Evolutionary conservation across 2,329 filamentous ascomycete genomes (phyloP), one percentile per base, ranked within the genome.

Genomic region (Verticillium klebahnii): DNA sequence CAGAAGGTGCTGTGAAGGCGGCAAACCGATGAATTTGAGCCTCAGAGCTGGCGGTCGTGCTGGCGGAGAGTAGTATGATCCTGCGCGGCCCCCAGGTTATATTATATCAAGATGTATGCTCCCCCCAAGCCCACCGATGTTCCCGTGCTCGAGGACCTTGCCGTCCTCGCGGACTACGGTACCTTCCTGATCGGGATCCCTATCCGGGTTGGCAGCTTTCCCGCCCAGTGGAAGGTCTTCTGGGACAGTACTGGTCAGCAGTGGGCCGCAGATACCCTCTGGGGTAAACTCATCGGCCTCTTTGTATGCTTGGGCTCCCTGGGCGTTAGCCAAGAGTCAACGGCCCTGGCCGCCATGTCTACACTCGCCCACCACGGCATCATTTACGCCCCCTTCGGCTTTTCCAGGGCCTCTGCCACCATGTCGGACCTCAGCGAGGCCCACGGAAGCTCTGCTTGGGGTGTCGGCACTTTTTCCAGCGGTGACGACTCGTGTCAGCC

Each of bases 201-300:
- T 63, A 98, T 95, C 58, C 87, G 95, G 68, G 98, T 92, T 81
- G 95, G 94, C 71, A 98, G 95, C 87, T 97, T 97, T 85, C 93
- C 94, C 57, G 91, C 89, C 19, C 95, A 99, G 81, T 97, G 91
- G 91, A 97, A 95, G 84, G 78, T 87, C 52, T 94, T 93, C 84
- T 96, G 93, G 91, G 95, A 98, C 82, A 85, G 85, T 78, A 93
- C 92, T 29, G 94, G 93, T 72, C 82, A 85, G 69, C 90, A 95
- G 77, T 98, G 95, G 95, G 78, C 83, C 65, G 76, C 78, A 15
- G 94, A 94, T 65, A 87, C 82, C 68, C 93, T 85, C 82, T 87
- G 83, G 78, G 93, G 93, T 80, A 98, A 98, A 84, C 89, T 92
- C 72, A 94, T 90, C 61, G 94, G 94, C 71, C 67, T 97, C 65